Evolutionary conservation across 2,329 filamentous ascomycete genomes (phyloP), one percentile per base, ranked within the genome.

Genomic region (Parastagonospora avenae): DNA sequence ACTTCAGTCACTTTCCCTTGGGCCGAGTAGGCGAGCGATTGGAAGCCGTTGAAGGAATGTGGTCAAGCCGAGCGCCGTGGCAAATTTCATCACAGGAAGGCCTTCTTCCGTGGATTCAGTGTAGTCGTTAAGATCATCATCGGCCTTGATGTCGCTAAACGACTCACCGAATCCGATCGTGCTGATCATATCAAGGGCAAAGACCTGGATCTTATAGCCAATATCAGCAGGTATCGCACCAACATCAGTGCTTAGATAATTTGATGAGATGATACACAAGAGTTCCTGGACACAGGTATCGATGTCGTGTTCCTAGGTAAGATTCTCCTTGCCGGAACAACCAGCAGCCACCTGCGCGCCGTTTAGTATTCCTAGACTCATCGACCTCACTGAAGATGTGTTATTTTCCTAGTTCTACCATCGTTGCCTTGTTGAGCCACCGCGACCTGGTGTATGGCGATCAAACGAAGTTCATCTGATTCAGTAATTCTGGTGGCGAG

Each of bases 151-250:
- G 54, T 79, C 79, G 1, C 81, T 80, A 51, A 81, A 81, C 0
- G 79, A 63, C 11, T 75, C 58, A 2, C 80, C 82, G 48, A 83
- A 81, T 0, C 79, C 79, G 5, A 84, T 66, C 30, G 74, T 75
- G 40, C 76, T 79, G 52, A 85, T 82, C 38, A 82, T 75, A 52
- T 84, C 82, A 8, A 84, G 71, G 1, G 81, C 80, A 47, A 83
- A 78, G 65, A 74, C 84, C 43, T 82, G 79, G 2, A 74, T 69
- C 49, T 80, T 80, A 2, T 63, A 67, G 1, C 71, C 77, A 48
- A 79, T 64, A 50, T 84, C 80, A 46, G 82, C 62, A 1, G 70
- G 61, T 2, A 29, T 56, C 4, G 48, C 57, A 0, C 28, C 32
- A 28, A 32, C 14, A 1, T 49, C 11, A 1, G 52, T 52, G 12